Base-by-base conservation (phyloP, 2,329 filamentous ascomycete species). In the Ceratocystiopsis sp. region DNA sequence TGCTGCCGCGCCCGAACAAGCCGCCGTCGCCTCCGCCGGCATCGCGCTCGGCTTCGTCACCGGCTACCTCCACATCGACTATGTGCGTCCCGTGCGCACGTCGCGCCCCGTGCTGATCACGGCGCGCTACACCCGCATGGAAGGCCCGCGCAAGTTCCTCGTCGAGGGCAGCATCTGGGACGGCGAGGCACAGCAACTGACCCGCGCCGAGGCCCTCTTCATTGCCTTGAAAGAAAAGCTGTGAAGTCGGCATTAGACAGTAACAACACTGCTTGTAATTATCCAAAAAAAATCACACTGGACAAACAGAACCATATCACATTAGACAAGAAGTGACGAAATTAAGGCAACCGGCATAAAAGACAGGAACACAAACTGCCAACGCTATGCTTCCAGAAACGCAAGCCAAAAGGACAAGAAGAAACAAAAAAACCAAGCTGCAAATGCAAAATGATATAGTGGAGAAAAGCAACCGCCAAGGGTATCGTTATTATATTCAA, bases 21-120 rank as follows among this genome's bases (percentile, higher is more conserved):
- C 49, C 5, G 50, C 34, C 43, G 32, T 25, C 5, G 43, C 48
- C 9, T 43, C 48, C 13, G 42, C 42, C 17, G 43, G 54, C 8
- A 45, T 50, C 7, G 36, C 46, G 4, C 39, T 52, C 5, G 53
- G 54, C 15, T 56, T 60, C 15, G 61, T 69, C 52, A 74, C 71
- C 12, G 69, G 61, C 6, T 69, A 71, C 53, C 54, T 80, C 42
- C 75, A 75, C 42, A 66, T 70, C 3, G 63, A 56, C 16, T 80
- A 73, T 51, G 50, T 67, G 43, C 62, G 54, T 47, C 73, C 74
- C 0, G 63, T 78, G 1, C 54, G 53, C 9, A 72, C 71, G 1
- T 67, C 68, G 1, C 58, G 60, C 1, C 58, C 63, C 5, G 52
- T 76, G 25, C 50, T 77, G 19, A 63, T 66, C 15, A 65, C 56